A percentile compares a stretch with the other conserved stretches of the same genome.
These are phyloP conservation scores for Trichocomaceae sp. DNA, from an alignment of 2,329 filamentous ascomycete genomes.

Conservation along the genomic window DNA sequence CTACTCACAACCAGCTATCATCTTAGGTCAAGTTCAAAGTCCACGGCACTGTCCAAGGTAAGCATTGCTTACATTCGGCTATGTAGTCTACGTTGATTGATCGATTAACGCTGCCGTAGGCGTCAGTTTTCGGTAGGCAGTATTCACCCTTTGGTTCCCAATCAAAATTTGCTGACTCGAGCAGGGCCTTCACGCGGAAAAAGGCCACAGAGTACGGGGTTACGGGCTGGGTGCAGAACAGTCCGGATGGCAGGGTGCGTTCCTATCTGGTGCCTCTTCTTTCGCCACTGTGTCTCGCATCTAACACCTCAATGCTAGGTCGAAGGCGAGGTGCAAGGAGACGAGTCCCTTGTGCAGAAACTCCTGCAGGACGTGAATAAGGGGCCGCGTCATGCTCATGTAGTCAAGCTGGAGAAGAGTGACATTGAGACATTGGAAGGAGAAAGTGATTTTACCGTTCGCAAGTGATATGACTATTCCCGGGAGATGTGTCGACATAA, in stretches of 20 bases:
- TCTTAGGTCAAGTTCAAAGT: constrained; percentile 41
- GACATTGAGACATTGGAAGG: constrained; percentile 59
- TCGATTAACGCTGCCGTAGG: constrained; percentile 20
- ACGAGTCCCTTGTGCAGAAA: constrained; percentile 55
- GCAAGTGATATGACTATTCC: too few relatives aligned
- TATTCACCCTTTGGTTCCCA: background rate
- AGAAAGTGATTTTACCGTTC: constrained; percentile 60
- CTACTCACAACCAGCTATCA: background rate
- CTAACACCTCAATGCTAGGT: constrained; percentile 51
- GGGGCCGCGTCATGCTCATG: constrained; percentile 65
- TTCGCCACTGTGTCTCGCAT: background rate
- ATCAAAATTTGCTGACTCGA: background rate
- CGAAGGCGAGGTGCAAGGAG: constrained; percentile 80
- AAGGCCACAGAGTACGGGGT: constrained; percentile 38
- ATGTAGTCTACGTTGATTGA: background rate
- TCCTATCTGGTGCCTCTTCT: background rate
- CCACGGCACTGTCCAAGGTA: constrained; percentile 66
- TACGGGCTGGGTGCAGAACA: constrained; percentile 47
- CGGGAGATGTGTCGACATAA: too few relatives aligned
- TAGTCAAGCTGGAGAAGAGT: constrained; percentile 66
- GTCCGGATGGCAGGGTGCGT: constrained; percentile 37
- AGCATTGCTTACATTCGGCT: constrained; percentile 13
- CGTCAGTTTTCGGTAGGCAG: constrained; percentile 45
- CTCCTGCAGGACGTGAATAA: constrained; percentile 69
- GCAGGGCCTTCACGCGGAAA: constrained; percentile 37